Base-by-base conservation (phyloP, 441 rosid species). In the Syzygium syzygioides region DNA sequence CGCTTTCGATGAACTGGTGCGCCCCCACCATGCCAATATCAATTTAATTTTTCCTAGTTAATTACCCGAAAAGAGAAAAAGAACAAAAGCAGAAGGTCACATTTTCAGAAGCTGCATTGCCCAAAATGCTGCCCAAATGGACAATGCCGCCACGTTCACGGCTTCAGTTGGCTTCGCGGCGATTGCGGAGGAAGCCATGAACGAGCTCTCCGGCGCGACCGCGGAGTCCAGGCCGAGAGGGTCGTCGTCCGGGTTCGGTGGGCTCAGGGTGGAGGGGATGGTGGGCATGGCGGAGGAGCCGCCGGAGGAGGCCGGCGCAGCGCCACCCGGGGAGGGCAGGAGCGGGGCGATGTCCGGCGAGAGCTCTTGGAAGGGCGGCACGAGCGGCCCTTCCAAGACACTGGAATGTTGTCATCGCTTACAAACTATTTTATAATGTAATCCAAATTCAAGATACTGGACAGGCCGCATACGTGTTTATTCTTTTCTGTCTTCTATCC, bases 311-410 rank as follows among this genome's bases (percentile, higher is more conserved):
- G 62, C n/a, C 7, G 87, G 66, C 14, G 3, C 32, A 13, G n/a
- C 30, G 14, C 89, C 90, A 2, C 94, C 95, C 0, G 96, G 96
- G 45, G 98, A 94, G 62, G 99, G 99, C 90, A 95, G 89, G 28
- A 97, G 94, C 17, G 98, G 97, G 91, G 97, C 95, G 57, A 96
- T 94, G 66, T 97, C 98, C 7, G 99, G 99, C 20, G 99, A 94
- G 71, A 96, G 85, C 55, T 92, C 94, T 79, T 92, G 92, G 90
- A 90, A 90, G 56, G 93, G 92, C 55, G 95, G 88, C 26, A 64
- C 90, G 45, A 93, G 92, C n/a, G n/a, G n/a, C n/a, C n/a, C n/a
- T n/a, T n/a, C n/a, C n/a, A n/a, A n/a, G n/a, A n/a, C n/a, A n/a
- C n/a, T n/a, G n/a, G n/a, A n/a, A n/a, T n/a, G n/a, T n/a, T n/a